These are phyloP conservation scores for Uncinocarpus reesii DNA, from an alignment of 2,329 filamentous ascomycete species.

Conservation along the genomic window DNA sequence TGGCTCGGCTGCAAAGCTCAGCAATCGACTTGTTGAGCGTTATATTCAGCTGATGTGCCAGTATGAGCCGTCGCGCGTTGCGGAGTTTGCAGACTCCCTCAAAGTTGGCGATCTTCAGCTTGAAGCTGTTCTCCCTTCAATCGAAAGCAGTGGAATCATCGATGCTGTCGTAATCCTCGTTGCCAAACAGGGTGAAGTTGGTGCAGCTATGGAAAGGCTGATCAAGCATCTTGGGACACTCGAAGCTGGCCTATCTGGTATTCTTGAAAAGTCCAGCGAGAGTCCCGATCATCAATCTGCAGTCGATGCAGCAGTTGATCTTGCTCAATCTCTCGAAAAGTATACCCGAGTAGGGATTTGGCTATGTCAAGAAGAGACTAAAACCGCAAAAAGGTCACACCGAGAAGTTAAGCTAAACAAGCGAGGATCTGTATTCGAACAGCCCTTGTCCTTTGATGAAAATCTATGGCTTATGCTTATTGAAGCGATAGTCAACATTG, in stretches of 20 bases:
- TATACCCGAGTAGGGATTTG: slow-evolving; percentile 90
- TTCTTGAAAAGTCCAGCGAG: slow-evolving; percentile 54
- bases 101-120: slow-evolving; percentile 69
- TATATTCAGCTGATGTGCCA: slow-evolving; percentile 88
- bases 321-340: slow-evolving; percentile 71
- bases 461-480: slow-evolving; percentile 57
- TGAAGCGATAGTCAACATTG: slow-evolving; percentile 52
- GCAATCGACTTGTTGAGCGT: slow-evolving; percentile 60
- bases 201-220: slow-evolving; percentile 73
- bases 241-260: slow-evolving; percentile 63
- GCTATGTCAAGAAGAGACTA: slow-evolving; percentile 81
- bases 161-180: slow-evolving; percentile 89
- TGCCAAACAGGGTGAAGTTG: slow-evolving; percentile 74
- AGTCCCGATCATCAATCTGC: slow-evolving; percentile 48
- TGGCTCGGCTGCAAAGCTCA: slow-evolving; percentile 27
- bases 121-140: slow-evolving; percentile 68
- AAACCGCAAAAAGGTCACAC: slow-evolving; percentile 39
- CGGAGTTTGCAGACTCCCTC: slow-evolving; percentile 67
- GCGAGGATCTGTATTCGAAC: slow-evolving; percentile 39
- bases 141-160: slow-evolving; percentile 81
- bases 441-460: slow-evolving; percentile 51
- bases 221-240: slow-evolving; percentile 70
- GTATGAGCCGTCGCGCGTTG: slow-evolving; percentile 71
- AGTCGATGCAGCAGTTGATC: slow-evolving; percentile 58
- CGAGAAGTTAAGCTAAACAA: slow-evolving; percentile 27